Percentiles rank a stretch among this genome's conserved stretches.
Evolutionary conservation across 371 early-diverging fungal genomes (phyloP).

Genomic region (Rhizomucor miehei): DNA sequence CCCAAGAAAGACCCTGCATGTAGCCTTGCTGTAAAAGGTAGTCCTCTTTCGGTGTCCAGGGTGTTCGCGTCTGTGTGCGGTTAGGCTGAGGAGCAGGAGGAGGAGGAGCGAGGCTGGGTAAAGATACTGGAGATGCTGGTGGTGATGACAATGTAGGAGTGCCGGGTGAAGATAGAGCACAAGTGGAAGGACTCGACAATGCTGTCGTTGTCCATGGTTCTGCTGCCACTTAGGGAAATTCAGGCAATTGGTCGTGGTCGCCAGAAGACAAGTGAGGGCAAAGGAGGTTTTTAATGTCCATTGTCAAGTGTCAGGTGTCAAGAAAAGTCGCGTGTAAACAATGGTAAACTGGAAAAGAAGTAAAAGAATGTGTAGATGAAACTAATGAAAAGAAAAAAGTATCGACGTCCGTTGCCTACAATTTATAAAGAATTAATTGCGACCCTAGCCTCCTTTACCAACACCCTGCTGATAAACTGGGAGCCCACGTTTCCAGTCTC

Average conservation of each 20-base stretch:
- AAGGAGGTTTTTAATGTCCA: conserved; percentile 23
- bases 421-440: too few species aligned
- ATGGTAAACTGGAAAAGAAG: conserved; percentile 1
- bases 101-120: neutral
- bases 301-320: neutral
- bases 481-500: too few species aligned
- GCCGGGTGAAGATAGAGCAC: neutral
- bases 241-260: conserved; percentile 1
- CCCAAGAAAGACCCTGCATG: conserved; percentile 46
- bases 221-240: conserved; percentile 9
- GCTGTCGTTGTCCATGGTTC: conserved; percentile 11
- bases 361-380: conserved; percentile 1
- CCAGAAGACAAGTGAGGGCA: conserved; percentile 6
- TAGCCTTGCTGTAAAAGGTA: conserved; percentile 45
- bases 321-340: too few species aligned
- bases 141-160: neutral
- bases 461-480: too few species aligned
- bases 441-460: too few species aligned
- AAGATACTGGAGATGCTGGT: neutral
- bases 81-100: neutral
- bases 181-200: conserved; percentile 1
- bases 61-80: conserved; percentile 38
- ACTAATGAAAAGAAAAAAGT: neutral
- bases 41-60: conserved; percentile 49
- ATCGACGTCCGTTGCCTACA: neutral